These are phyloP conservation scores for Spergularia marina DNA, from an alignment of 148 eudicot genomes.

Conservation along the genomic window DNA sequence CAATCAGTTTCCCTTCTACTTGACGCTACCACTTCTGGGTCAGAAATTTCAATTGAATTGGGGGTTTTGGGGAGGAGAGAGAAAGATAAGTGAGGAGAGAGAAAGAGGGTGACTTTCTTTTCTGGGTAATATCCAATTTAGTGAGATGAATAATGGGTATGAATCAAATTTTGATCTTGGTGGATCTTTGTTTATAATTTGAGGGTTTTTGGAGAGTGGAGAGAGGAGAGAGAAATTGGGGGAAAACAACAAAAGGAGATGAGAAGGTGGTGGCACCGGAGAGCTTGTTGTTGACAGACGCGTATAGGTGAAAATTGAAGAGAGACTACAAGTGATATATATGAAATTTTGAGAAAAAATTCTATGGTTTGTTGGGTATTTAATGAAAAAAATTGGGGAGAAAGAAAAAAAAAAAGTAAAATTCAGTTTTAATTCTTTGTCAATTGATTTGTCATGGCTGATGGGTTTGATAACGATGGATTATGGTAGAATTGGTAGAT, in stretches of 20 bases:
- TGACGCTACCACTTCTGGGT: conserved; percentile 9
- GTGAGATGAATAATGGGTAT: conserved; percentile 16
- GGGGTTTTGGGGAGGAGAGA: conserved; percentile 10
- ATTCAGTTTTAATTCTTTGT: neutral
- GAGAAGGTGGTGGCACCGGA: neutral
- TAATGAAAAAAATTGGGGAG: neutral
- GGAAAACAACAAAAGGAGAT: neutral
- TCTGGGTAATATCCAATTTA: neutral
- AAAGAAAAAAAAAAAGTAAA: too few relatives aligned
- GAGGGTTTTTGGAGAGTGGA: neutral
- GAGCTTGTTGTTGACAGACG: conserved; percentile 20
- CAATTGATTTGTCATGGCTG: neutral
- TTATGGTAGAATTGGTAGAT: neutral
- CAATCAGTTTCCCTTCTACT: neutral
- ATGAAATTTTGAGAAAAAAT: too few relatives aligned
- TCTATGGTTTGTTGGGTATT: too few relatives aligned
- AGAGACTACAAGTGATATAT: too few relatives aligned
- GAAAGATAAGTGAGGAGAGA: neutral
- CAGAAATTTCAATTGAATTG: neutral
- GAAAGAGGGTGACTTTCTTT: neutral
- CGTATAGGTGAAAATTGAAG: neutral
- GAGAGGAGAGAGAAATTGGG: conserved; percentile 15
- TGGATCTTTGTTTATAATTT: neutral
- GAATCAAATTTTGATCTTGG: conserved; percentile 13
- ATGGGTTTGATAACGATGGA: conserved; percentile 6